A percentile compares a stretch with the other conserved stretches of the same genome.
Evolutionary conservation across 2,329 filamentous ascomycete species (phyloP).

Genomic region (Dothistroma pini): DNA sequence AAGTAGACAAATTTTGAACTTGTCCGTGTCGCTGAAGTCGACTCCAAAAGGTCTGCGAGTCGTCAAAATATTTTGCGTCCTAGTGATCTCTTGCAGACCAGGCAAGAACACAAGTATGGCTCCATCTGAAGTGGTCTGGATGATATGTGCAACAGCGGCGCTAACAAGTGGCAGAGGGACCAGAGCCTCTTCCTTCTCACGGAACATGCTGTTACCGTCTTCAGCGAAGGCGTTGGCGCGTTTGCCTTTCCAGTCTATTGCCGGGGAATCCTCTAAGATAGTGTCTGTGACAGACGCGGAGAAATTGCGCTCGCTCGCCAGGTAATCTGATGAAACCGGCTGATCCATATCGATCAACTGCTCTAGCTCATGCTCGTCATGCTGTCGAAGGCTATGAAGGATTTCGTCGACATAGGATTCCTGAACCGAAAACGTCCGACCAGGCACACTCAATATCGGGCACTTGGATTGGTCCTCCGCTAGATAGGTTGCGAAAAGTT

Average conservation of each 20-base stretch:
- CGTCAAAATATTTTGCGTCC: conserved; percentile 33
- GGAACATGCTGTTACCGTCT: conserved; percentile 15
- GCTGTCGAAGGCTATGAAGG: conserved; percentile 29
- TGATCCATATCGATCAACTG: conserved; percentile 9
- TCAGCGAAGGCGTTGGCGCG: conserved; percentile 26
- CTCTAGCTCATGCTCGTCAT: conserved; percentile 24
- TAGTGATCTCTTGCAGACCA: conserved; percentile 41
- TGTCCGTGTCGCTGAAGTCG: conserved; percentile 40
- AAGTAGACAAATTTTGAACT: conserved; percentile 45
- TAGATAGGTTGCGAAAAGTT: conserved; percentile 47
- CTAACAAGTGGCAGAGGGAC: conserved; percentile 44
- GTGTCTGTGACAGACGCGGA: neutral
- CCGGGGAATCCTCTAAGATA: conserved; percentile 13
- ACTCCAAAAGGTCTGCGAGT: conserved; percentile 32
- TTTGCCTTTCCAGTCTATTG: conserved; percentile 42
- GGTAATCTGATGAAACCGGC: conserved; percentile 17
- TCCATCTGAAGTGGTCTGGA: conserved; percentile 40
- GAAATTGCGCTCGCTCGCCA: conserved; percentile 23
- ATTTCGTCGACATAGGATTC: conserved; percentile 44
- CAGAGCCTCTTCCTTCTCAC: conserved; percentile 37
- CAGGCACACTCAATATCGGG: conserved; percentile 43
- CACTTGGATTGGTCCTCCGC: conserved; percentile 30
- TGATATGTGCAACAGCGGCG: conserved; percentile 46
- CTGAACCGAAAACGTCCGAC: conserved; percentile 43
- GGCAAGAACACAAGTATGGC: conserved; percentile 50